These are phyloP conservation scores for Venturia effusa DNA, from an alignment of 2,329 filamentous ascomycete genomes.

Conservation along the genomic window DNA sequence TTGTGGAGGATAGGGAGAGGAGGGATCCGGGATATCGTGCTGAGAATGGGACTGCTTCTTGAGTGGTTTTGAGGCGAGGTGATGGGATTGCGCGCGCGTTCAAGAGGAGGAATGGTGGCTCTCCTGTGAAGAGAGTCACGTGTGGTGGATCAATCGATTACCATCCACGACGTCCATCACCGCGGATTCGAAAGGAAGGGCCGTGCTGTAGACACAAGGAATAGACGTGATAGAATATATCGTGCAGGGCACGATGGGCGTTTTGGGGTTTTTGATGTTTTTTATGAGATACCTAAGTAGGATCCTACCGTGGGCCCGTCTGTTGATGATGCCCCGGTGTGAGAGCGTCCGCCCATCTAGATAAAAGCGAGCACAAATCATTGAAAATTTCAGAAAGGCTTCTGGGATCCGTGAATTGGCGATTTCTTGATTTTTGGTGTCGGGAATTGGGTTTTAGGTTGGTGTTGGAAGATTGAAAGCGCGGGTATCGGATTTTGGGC, in stretches of 20 bases:
- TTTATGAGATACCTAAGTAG: slow-evolving; percentile 1
- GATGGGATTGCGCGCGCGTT: no score
- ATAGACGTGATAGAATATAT: not conserved
- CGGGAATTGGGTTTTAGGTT: no score
- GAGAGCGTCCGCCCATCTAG: not conserved
- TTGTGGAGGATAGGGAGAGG: not conserved
- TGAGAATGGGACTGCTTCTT: not conserved
- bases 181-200: not conserved
- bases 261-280: not conserved
- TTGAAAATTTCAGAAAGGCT: no score
- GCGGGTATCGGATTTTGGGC: no score
- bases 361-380: not conserved
- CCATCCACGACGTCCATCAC: not conserved
- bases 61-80: not conserved
- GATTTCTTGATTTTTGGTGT: no score
- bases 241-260: not conserved
- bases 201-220: not conserved
- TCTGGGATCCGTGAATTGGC: no score
- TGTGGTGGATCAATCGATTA: not conserved
- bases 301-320: not conserved
- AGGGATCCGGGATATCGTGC: not conserved
- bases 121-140: no score
- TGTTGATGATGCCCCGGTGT: not conserved
- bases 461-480: no score
- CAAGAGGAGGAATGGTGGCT: no score